These are phyloP conservation scores for Flaveria robusta DNA, from an alignment of 129 eudicot genomes.

Conservation along the genomic window DNA sequence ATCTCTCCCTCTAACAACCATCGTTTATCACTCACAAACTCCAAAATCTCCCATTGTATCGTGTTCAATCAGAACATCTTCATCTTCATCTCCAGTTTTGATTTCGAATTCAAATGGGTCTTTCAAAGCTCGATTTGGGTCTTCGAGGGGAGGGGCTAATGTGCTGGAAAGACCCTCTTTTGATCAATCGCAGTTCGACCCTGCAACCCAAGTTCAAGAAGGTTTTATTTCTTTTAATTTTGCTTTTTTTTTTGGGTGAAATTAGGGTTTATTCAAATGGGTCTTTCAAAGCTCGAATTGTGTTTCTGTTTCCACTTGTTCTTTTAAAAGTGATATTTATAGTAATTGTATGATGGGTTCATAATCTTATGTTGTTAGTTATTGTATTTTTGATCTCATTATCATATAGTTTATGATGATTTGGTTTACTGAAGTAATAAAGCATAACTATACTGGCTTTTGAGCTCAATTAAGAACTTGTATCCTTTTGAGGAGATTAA, in stretches of 20 bases:
- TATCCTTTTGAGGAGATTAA: slow-evolving; percentile 10
- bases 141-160: slow-evolving; percentile 44
- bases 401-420: background rate
- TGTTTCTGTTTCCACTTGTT: too few species aligned
- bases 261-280: background rate
- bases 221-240: slow-evolving; percentile 29
- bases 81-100: slow-evolving; percentile 19
- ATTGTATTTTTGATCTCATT: background rate
- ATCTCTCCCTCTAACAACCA: slow-evolving; percentile 15
- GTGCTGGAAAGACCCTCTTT: slow-evolving; percentile 50
- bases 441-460: background rate
- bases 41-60: slow-evolving; percentile 24
- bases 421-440: background rate
- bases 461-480: slow-evolving; percentile 1
- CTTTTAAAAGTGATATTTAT: too few species aligned
- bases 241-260: background rate
- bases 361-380: background rate
- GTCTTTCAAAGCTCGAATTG: too few species aligned
- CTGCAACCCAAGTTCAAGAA: slow-evolving; percentile 49
- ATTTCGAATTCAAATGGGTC: slow-evolving; percentile 29
- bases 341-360: background rate
- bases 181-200: slow-evolving; percentile 55
- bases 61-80: slow-evolving; percentile 2
- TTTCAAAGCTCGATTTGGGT: slow-evolving; percentile 40
- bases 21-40: slow-evolving; percentile 14